Base-by-base conservation (phyloP, 2,329 filamentous ascomycete species). In the Colletotrichum sp. region DNA sequence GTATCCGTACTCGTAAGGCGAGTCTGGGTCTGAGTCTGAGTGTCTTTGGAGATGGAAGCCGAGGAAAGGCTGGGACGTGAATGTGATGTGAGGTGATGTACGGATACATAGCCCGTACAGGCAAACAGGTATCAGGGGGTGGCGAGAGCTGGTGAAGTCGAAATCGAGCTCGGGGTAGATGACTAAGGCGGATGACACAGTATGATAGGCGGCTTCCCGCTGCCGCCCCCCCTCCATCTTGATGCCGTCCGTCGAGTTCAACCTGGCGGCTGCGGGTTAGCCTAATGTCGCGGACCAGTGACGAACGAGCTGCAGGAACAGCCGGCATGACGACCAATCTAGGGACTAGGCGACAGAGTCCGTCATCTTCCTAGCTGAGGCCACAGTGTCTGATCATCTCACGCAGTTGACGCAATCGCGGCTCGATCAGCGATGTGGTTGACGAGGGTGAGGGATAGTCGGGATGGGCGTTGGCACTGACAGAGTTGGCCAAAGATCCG, bases 301-400 rank as follows among this genome's bases (percentile, higher is more conserved):
- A 68, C 64, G 59, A 73, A 39, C n/a, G 43, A 65, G 63, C 70
- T 76, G 57, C 74, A 76, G 74, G 74, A 76, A 74, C 74, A 73
- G 26, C 65, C 70, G 43, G 10, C 64, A 64, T 65, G 24, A 64
- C 16, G 7, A 39, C 39, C 9, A 28, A 52, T 52, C 12, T 55
- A 18, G 43, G 64, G 36, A 21, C 26, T 64, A 39, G 30, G 13
- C 16, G 28, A 15, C 32, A 32, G 60, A 39, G 60, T 32, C 60
- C 21, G 43, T 68, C 9, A 32, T 26, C 39, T 18, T 32, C 21
- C 21, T n/a, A 21, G 48, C n/a, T 36, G 28, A 52, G 70, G 65
- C 52, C 65, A 76, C 64, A 39, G 65, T 74, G 70, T 75, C 48
- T 69, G 63, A 75, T 75, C 68, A 12, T 63, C 67, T 28, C 61